These are phyloP conservation scores for Lepidium didymum DNA, from an alignment of 345 rosid genomes.

Conservation along the genomic window DNA sequence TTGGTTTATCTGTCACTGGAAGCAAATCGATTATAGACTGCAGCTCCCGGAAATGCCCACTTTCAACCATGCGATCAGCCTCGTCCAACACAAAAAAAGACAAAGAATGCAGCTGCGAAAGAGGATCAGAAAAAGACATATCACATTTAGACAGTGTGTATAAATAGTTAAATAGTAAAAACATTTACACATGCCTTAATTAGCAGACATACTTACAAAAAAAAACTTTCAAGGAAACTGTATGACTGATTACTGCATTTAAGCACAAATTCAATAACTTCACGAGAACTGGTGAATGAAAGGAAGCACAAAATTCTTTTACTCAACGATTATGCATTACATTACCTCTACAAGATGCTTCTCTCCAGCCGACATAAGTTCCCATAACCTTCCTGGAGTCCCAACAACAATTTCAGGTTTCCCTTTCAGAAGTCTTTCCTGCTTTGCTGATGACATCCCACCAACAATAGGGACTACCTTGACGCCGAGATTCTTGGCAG, in stretches of 20 bases:
- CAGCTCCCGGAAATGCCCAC: constrained; percentile 88
- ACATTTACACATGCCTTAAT: not conserved
- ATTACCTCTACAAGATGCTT: constrained; percentile 81
- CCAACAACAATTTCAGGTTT: constrained; percentile 91
- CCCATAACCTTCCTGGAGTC: constrained; percentile 98
- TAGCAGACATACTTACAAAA: not conserved
- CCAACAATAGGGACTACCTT: constrained; percentile 89
- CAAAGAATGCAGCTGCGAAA: constrained; percentile 74
- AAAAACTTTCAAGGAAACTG: not conserved
- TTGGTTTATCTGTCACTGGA: constrained; percentile 44
- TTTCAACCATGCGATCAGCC: constrained; percentile 96
- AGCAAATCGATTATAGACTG: constrained; percentile 94
- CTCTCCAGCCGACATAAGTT: constrained; percentile 92
- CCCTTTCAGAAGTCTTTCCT: constrained; percentile 71
- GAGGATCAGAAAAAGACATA: not conserved
- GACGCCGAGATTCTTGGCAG: constrained; percentile 49
- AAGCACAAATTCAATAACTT: not conserved
- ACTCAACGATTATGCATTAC: constrained; percentile 2
- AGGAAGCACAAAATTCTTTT: not conserved
- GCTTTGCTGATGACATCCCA: constrained; percentile 89
- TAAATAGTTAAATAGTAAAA: not conserved
- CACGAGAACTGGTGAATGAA: not conserved
- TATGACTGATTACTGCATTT: not conserved
- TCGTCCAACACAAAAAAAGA: constrained; percentile 98
- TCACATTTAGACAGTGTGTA: constrained; percentile 4